Evolutionary conservation across 2,329 filamentous ascomycete genomes (phyloP).

Genomic region (Ascochyta rabiei): DNA sequence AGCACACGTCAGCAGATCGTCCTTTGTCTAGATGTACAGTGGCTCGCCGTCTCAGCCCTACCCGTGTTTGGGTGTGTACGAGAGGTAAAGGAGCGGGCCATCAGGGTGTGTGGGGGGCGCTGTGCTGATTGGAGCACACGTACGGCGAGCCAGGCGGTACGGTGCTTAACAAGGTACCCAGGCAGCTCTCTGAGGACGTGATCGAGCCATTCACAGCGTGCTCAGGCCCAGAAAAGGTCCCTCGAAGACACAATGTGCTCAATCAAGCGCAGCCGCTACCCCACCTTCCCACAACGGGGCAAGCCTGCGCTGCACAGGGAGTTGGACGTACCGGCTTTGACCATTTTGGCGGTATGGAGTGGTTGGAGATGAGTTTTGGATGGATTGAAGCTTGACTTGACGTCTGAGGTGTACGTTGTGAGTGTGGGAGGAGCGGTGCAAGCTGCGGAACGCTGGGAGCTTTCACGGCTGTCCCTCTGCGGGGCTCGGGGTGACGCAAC

Average conservation of each 20-base stretch:
- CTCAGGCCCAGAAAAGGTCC: conserved; percentile 14
- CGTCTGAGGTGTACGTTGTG: conserved; percentile 17
- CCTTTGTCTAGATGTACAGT: no score
- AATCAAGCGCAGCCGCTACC: conserved; percentile 59
- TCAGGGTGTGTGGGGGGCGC: conserved; percentile 34
- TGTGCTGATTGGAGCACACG: conserved; percentile 33
- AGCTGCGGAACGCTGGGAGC: conserved; percentile 19
- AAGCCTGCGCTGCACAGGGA: conserved; percentile 21
- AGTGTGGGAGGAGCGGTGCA: conserved; percentile 13
- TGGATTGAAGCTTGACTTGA: conserved; percentile 22
- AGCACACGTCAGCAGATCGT: neutral
- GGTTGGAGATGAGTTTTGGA: conserved; percentile 24
- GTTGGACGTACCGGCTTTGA: conserved; percentile 85
- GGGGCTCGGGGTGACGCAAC: conserved; percentile 46
- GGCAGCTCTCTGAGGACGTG: conserved; percentile 12
- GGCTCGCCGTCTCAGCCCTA: conserved; percentile 6
- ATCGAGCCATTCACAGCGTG: conserved; percentile 26
- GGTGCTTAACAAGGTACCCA: conserved; percentile 35
- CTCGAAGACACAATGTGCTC: conserved; percentile 60
- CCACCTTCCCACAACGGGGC: conserved; percentile 40
- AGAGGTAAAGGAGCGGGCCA: conserved; percentile 28
- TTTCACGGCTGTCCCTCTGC: conserved; percentile 33
- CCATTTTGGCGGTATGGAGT: conserved; percentile 77
- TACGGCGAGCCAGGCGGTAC: conserved; percentile 10
- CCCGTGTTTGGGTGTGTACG: neutral